Evolutionary conservation across 2,329 filamentous ascomycete species (phyloP).

Genomic region (Tympanopsis confertula): DNA sequence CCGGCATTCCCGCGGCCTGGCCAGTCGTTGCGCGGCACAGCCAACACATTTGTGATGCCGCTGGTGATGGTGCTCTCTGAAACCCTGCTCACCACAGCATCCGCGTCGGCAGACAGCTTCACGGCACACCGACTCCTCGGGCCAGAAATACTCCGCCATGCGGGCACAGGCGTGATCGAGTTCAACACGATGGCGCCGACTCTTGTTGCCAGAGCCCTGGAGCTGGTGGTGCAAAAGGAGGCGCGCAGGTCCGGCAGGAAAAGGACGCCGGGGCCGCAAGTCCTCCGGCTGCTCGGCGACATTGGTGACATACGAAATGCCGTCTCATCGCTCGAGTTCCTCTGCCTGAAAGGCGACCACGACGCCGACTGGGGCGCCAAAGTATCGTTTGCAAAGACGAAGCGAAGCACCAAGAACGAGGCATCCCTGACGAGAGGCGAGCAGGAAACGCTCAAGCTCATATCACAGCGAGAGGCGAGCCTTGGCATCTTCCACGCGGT

Average conservation of each 20-base stretch:
- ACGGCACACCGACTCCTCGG: conserved; percentile 88
- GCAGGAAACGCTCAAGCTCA: conserved; percentile 64
- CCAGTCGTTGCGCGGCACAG: conserved; percentile 20
- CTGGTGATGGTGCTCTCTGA: conserved; percentile 88
- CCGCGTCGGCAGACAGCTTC: conserved; percentile 78
- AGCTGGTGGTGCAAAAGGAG: conserved; percentile 74
- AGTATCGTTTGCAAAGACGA: conserved; percentile 58
- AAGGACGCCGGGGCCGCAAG: conserved; percentile 64
- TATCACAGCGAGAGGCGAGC: conserved; percentile 82
- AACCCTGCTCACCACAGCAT: conserved; percentile 73
- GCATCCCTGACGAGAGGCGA: conserved; percentile 64
- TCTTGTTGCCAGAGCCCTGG: conserved; percentile 72
- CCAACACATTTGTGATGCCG: conserved; percentile 44
- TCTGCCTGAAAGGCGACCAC: conserved; percentile 74
- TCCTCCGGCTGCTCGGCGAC: conserved; percentile 70
- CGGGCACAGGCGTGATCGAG: conserved; percentile 68
- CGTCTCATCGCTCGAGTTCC: conserved; percentile 79
- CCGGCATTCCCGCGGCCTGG: conserved; percentile 39
- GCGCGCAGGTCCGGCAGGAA: conserved; percentile 65
- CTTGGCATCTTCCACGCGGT: conserved; percentile 93
- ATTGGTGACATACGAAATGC: conserved; percentile 87
- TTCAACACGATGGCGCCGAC: conserved; percentile 89
- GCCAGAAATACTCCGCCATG: conserved; percentile 72
- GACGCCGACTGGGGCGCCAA: conserved; percentile 65
- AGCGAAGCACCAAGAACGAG: conserved; percentile 39